Evolutionary conservation across 352 stramenopile species (phyloP).

Genomic region (Phytopythium delawarense): DNA sequence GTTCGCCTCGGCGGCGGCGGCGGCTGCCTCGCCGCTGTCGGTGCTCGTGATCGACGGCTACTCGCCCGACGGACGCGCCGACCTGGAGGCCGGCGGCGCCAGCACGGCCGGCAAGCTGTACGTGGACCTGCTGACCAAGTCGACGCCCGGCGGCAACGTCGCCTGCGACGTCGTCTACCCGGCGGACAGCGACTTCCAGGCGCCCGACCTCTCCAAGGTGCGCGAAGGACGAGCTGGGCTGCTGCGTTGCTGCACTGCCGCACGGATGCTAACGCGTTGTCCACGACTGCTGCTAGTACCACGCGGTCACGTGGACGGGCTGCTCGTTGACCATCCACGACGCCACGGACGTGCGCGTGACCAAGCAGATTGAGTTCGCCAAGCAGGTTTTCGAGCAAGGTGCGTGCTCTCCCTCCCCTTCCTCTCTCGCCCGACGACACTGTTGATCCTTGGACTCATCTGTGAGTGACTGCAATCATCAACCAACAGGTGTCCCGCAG

Average conservation of each 20-base stretch:
- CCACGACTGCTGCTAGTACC: conserved; percentile 29
- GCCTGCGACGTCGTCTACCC: conserved; percentile 62
- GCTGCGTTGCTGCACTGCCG: no score
- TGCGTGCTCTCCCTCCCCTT: conserved; percentile 4
- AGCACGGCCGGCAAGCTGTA: conserved; percentile 73
- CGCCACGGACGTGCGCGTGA: conserved; percentile 44
- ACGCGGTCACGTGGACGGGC: conserved; percentile 73
- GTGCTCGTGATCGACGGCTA: conserved; percentile 81
- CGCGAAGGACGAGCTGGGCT: neutral
- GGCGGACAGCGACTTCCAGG: conserved; percentile 58
- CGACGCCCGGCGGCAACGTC: conserved; percentile 43
- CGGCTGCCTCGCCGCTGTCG: conserved; percentile 22
- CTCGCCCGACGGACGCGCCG: conserved; percentile 55
- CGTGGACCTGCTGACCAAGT: conserved; percentile 53
- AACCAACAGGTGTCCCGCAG: conserved; percentile 47
- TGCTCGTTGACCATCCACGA: conserved; percentile 76
- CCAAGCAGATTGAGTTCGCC: conserved; percentile 71
- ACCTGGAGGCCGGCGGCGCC: conserved; percentile 61
- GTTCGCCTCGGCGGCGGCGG: neutral
- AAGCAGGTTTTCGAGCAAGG: conserved; percentile 63
- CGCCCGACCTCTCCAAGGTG: conserved; percentile 53
- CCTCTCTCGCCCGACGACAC: neutral
- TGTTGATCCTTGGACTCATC: neutral
- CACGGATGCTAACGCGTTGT: neutral
- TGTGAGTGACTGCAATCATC: no score